Base-by-base conservation (phyloP, 2,329 filamentous ascomycete species). In the Aureobasidium uvarum region DNA sequence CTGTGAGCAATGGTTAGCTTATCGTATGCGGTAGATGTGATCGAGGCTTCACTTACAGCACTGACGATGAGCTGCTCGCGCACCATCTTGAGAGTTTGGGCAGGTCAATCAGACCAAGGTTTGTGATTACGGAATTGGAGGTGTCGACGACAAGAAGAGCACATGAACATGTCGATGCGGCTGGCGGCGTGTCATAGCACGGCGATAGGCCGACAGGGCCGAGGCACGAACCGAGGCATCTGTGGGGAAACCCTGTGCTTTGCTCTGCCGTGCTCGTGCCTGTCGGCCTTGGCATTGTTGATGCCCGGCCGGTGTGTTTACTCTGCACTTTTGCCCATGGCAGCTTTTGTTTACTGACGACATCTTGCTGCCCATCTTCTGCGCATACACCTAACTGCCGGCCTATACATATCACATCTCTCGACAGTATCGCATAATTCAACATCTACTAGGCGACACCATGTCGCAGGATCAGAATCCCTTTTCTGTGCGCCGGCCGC, bases 1-100 rank as follows among this genome's bases (percentile, higher is more conserved):
- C 80, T 84, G 74, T 31, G n/a, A 33, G 25, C 28, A 52, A 67
- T 74, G 69, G 67, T 75, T 66, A 75, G 70, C 68, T 66, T 52
- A 45, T 45, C 38, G 39, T n/a, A 39, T 23, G 46, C 31, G 38
- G 18, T 31, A 50, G n/a, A 46, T 7, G 23, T 28, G 16, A 18
- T 5, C 39, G 20, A 20, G 46, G 39, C 38, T 33, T 60, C 55
- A 73, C 79, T 74, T 72, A 81, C 80, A 73, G 91, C 93, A 75
- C 92, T 96, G 71, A 87, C 83, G 73, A 96, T 86, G 69, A 97
- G 83, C 77, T 98, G 94, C 86, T 98, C 94, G 76, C 95, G 92
- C 46, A 96, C 92, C 82, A 93, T 88, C 83, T 87, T 94, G 78
- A 28, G 8, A 25, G 23, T 23, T 10, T 14, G 10, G 31, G 16